Evolutionary conservation across 306 rosid species (phyloP).

Genomic region (Dryas octopetala): DNA sequence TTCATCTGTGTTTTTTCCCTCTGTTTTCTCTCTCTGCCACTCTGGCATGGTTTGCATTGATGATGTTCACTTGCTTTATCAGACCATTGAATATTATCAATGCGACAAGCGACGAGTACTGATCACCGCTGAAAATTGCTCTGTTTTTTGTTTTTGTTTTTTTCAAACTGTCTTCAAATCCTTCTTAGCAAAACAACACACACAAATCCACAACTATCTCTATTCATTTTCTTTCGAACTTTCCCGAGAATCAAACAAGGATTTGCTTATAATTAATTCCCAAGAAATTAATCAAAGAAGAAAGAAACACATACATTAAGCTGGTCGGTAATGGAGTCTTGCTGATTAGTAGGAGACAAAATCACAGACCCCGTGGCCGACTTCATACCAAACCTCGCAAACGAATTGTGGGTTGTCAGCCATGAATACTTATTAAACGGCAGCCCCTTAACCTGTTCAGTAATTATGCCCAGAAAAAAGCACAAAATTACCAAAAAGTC

Average conservation of each 20-base stretch:
- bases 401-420: conserved; percentile 88
- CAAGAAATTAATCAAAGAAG: not conserved
- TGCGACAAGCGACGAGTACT: conserved; percentile 14
- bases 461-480: no score
- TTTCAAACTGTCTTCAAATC: no score
- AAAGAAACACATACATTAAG: conserved; percentile 57
- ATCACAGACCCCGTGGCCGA: conserved; percentile 61
- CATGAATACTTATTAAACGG: conserved; percentile 88
- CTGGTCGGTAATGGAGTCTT: conserved; percentile 75
- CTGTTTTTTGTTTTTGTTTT: not conserved
- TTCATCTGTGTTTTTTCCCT: no score
- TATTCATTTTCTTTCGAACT: conserved; percentile 23
- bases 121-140: not conserved
- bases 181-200: not conserved
- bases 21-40: no score
- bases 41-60: no score
- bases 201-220: not conserved
- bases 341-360: conserved; percentile 74
- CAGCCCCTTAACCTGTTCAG: conserved; percentile 57
- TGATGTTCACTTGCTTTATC: no score
- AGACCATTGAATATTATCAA: not conserved
- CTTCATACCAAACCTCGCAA: conserved; percentile 65
- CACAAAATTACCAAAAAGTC: not conserved
- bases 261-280: not conserved
- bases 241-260: conserved; percentile 28